Conservation (phyloP, 192 early-diverging fungal species). For the Coemansia sp. region DNA sequence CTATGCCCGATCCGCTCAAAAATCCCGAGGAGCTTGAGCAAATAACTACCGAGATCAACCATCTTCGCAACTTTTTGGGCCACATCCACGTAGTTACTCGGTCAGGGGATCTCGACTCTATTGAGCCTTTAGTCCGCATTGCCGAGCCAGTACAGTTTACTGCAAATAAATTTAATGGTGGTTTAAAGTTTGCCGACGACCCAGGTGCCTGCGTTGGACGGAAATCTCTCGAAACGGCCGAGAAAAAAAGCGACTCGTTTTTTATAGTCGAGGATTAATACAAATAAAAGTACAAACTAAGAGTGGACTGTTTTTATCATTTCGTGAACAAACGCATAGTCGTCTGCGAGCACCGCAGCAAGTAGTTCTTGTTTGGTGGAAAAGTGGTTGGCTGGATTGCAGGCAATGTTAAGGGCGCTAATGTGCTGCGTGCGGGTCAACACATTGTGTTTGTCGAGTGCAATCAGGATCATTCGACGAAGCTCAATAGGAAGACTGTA, state of each 20-base stretch:
- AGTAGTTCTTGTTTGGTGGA: conserved; percentile 10
- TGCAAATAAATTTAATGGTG: conserved; percentile 4
- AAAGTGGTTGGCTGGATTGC: background rate
- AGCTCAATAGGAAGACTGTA: conserved; percentile 23
- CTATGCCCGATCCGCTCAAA: conserved; percentile 15
- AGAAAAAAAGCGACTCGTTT: conserved; percentile 22
- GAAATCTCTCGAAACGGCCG: conserved; percentile 11
- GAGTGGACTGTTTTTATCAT: conserved; percentile 9
- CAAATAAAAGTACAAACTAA: background rate
- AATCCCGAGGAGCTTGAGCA: conserved; percentile 11
- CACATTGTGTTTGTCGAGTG: conserved; percentile 17
- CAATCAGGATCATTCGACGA: conserved; percentile 10
- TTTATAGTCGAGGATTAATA: conserved; percentile 32
- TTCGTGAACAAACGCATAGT: conserved; percentile 19
- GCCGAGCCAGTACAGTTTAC: conserved; percentile 32
- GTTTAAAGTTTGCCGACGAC: conserved; percentile 2
- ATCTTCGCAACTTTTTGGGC: conserved; percentile 42
- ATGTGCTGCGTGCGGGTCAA: conserved; percentile 15
- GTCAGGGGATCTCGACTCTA: conserved; percentile 20
- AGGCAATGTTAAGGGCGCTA: conserved; percentile 19
- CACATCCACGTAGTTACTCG: conserved; percentile 23
- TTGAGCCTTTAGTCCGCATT: conserved; percentile 34
- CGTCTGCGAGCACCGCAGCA: conserved; percentile 14
- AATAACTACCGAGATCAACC: conserved; percentile 22
- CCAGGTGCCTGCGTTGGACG: conserved; percentile 8